Evolutionary conservation across 768 basidiomycete species (phyloP).

Genomic region (button mushroom (Agaricus bisporus)): DNA sequence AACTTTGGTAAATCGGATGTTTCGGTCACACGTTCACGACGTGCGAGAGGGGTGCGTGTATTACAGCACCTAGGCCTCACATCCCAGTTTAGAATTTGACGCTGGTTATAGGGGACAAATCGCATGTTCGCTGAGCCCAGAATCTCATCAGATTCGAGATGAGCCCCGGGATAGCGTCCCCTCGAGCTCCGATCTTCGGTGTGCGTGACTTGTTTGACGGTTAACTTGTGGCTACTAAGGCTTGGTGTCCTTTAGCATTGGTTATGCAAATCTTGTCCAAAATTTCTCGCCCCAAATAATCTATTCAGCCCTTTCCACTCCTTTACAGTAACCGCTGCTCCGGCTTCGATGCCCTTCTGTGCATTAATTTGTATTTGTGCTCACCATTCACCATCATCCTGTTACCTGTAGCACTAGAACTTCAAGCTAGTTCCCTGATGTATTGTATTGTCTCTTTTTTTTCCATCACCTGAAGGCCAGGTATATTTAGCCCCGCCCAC

Average conservation of each 20-base stretch:
- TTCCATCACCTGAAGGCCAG: no score
- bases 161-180: no score
- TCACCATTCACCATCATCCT: background rate
- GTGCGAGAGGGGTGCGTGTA: slow-evolving; percentile 36
- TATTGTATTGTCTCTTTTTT: no score
- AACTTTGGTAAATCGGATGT: slow-evolving; percentile 38
- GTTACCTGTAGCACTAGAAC: no score
- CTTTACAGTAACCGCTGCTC: background rate
- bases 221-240: background rate
- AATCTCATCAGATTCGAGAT: no score
- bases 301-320: background rate
- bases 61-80: background rate
- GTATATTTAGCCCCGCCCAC: background rate
- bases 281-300: slow-evolving; percentile 5
- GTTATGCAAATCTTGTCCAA: slow-evolving; percentile 2
- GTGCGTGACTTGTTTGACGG: slow-evolving; percentile 4
- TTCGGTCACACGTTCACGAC: slow-evolving; percentile 53
- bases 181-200: background rate
- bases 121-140: slow-evolving; percentile 13
- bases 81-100: background rate
- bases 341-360: background rate
- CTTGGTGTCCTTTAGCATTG: background rate
- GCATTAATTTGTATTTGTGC: background rate
- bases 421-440: no score
- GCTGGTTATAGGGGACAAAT: slow-evolving; percentile 11